phyloP scores from a whole-genome alignment of 306 rosid genomes.

The Pterocarpus macrocarpus region DNA sequence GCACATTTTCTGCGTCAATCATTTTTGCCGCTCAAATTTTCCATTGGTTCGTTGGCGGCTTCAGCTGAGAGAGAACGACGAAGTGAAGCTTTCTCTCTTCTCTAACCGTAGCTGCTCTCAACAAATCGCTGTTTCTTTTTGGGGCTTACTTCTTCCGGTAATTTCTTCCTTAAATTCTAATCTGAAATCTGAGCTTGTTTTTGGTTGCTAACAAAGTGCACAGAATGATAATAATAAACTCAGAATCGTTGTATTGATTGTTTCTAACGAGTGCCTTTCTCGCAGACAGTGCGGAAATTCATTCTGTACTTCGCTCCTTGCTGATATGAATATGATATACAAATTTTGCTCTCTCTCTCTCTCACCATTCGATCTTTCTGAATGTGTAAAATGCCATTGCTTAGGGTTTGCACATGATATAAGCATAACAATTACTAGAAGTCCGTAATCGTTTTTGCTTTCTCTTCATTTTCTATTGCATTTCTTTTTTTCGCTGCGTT shows the following conservation, averaged over 20 bases:
- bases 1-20: too few species aligned
- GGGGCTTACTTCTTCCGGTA: constrained; percentile 24
- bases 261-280: constrained; percentile 27
- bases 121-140: constrained; percentile 13
- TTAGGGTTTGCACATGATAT: constrained; percentile 32
- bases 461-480: background rate
- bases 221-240: background rate
- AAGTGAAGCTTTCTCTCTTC: constrained; percentile 16
- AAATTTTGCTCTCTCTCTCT: background rate
- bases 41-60: constrained; percentile 31
- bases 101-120: constrained; percentile 11
- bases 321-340: constrained; percentile 15
- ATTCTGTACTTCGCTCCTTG: constrained; percentile 29
- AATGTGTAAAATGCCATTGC: constrained; percentile 24
- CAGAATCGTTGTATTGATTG: background rate
- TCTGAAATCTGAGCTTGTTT: constrained; percentile 26
- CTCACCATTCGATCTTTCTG: background rate
- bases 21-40: constrained; percentile 52
- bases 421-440: background rate
- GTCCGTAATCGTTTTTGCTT: background rate
- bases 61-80: constrained; percentile 31
- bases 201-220: constrained; percentile 4
- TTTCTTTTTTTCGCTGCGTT: background rate
- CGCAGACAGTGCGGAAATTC: background rate
- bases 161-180: constrained; percentile 15